Evolutionary conservation across 2,329 filamentous ascomycete species (phyloP), one percentile per base, ranked within the genome.

Genomic region (Stemphylium lycopersici): DNA sequence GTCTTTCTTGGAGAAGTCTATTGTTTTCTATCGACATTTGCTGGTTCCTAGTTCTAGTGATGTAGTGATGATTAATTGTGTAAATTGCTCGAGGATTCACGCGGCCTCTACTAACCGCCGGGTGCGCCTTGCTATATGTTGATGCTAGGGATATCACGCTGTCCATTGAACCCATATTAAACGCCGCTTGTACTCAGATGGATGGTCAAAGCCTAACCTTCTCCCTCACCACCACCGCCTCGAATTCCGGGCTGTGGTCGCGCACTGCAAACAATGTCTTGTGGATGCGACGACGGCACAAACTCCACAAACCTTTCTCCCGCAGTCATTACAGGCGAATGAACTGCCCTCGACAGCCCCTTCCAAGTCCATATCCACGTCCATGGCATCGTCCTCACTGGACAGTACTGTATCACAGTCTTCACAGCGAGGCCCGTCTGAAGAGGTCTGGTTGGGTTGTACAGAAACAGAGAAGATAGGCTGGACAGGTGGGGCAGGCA

Each of bases 211-310:
- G 7, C 12, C 24, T 13, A 32, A 13, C 33, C 32, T 5, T 11
- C 5, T n/a, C 36, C 34, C 52, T 29, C 26, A 62, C 55, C 62
- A 62, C 58, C 56, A 65, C 16, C 56, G 39, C 36, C 54, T 55
- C 32, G 54, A 58, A 24, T 56, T 56, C 31, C 58, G 48, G 32
- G 48, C 40, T 3, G 52, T 56, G 7, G 65, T 72, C 13, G 76
- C 76, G 58, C 79, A 81, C 8, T 70, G 66, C 51, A 80, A 56
- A 62, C 79, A 81, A 40, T 73, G 66, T 48, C 78, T 67, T 50
- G 62, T 59, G 20, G 71, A 64, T 6, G 70, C 67, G 7, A 70
- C 67, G 10, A 80, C 71, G 4, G 78, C 74, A 65, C 78, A 81
- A 5, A 58, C 70, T 38, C 74, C 74, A 62, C 78, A 80, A 2